Base-by-base conservation (phyloP, 2,329 filamentous ascomycete genomes). In the Sclerotiophoma versabilis region DNA sequence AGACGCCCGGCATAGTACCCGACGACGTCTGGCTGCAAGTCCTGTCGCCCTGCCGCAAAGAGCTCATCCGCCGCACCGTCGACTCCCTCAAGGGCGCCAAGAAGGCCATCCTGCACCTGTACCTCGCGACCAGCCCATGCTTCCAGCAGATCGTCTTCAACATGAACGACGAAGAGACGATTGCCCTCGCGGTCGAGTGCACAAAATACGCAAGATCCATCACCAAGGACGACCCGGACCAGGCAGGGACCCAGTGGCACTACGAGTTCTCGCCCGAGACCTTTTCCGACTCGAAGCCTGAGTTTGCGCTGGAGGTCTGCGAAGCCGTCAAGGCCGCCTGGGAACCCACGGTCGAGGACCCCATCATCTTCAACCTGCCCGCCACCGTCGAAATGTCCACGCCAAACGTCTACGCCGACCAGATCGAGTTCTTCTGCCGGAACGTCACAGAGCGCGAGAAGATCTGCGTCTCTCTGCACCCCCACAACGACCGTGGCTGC, bases 371-470 rank as follows among this genome's bases (percentile, higher is more conserved):
- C 83, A 98, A 98, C 79, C 83, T 99, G 45, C 93, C 95, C 0
- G 93, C 95, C 1, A 99, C 95, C 0, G 93, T 98, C 29, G 95
- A 99, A 79, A 88, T 97, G 87, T 80, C 91, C 0, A 97, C 95
- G 0, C 93, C 93, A 27, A 99, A 99, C 73, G 85, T 97, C 41
- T 99, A 95, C 74, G 95, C 95, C 43, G 95, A 99, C 72, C 90
- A 96, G 79, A 91, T 99, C 59, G 95, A 99, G 75, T 96, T 91
- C 79, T 99, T 99, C 77, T 96, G 92, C 80, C 85, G 83, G 46
- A 83, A 93, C 73, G 92, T 98, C 71, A 83, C 84, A 0, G 90
- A 96, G 75, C 83, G 93, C 46, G 89, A 96, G 69, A 95, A 92
- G 79, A 84, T 96, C 44, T 91, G 88, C 67, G 90, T 98, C 12